A percentile compares a stretch with the other conserved stretches of the same genome.
Conservation (phyloP, 1,284 basidiomycete genomes). For the Cutaneotrichosporon curvatum region DNA sequence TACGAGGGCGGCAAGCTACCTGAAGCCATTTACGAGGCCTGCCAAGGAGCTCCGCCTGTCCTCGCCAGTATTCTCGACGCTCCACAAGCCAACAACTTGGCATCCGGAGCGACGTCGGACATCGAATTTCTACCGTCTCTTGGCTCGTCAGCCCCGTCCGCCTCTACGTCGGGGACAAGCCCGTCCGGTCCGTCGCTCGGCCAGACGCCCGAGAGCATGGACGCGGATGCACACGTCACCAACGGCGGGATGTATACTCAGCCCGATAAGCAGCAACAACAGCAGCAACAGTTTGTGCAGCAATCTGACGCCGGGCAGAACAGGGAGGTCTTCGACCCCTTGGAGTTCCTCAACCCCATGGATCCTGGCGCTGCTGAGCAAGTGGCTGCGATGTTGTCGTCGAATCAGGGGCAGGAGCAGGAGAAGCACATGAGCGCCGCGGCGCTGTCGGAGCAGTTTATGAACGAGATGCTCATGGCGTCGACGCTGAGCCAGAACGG, state of each 20-base stretch:
- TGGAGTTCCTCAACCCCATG: constrained; percentile 7
- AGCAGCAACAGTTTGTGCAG: not conserved
- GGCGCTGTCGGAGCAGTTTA: not conserved
- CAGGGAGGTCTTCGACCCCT: constrained; percentile 2
- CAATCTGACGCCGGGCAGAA: not conserved
- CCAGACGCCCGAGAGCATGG: constrained; percentile 13
- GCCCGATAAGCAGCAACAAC: not conserved
- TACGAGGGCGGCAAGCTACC: constrained; percentile 1
- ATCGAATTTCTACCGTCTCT: not conserved
- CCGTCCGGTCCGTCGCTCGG: constrained; percentile 3
- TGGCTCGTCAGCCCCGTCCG: not conserved
- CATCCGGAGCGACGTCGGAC: not conserved
- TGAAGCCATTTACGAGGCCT: too few species aligned
- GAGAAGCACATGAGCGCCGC: not conserved
- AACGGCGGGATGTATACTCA: not conserved
- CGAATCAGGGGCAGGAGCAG: not conserved
- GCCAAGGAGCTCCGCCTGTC: not conserved
- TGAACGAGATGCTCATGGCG: not conserved
- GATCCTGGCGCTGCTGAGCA: not conserved
- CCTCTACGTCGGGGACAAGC: not conserved
- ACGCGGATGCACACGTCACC: constrained; percentile 3
- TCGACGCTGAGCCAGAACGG: not conserved
- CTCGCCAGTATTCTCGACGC: too few species aligned
- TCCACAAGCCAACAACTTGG: too few species aligned
- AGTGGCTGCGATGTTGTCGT: not conserved